These are phyloP conservation scores for Hibiscus tridactylites DNA, from an alignment of 345 rosid species.

Conservation along the genomic window DNA sequence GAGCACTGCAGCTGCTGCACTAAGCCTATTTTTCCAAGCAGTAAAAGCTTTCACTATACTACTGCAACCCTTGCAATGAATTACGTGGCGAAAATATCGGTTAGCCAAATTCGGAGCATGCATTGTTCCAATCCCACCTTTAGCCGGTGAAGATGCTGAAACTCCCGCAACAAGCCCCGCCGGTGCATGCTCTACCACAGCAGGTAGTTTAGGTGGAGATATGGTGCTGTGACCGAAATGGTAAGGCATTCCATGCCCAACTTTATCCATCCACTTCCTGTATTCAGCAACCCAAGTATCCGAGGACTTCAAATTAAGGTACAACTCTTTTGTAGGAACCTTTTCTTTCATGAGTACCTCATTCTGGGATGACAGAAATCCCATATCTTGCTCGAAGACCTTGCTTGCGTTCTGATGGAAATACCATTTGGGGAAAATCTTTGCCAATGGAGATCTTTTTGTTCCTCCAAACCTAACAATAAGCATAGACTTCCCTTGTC, in stretches of 20 bases:
- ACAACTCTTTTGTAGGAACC: constrained; percentile 74
- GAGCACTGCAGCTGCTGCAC: constrained; percentile 36
- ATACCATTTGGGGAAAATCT: constrained; percentile 70
- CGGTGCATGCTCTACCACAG: constrained; percentile 83
- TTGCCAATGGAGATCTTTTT: constrained; percentile 37
- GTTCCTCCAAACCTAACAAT: constrained; percentile 83
- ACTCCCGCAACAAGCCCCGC: constrained; percentile 72
- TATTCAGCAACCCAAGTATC: constrained; percentile 95
- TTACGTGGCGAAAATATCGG: constrained; percentile 75
- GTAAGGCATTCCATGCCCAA: constrained; percentile 97
- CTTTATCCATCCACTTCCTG: constrained; percentile 97
- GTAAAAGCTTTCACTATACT: constrained; percentile 44
- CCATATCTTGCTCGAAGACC: constrained; percentile 96
- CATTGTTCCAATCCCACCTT: constrained; percentile 69
- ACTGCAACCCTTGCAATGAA: constrained; percentile 83
- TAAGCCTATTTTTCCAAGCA: constrained; percentile 52
- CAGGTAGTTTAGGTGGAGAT: constrained; percentile 58
- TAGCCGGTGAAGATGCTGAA: constrained; percentile 69
- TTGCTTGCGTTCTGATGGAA: constrained; percentile 80
- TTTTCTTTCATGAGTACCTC: constrained; percentile 73
- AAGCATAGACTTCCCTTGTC: constrained; percentile 96
- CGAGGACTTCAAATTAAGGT: constrained; percentile 64
- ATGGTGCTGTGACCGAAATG: constrained; percentile 75
- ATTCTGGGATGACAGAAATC: constrained; percentile 82
- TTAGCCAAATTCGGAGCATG: constrained; percentile 78